These are phyloP conservation scores for Microbotryomycetes sp. DNA, from an alignment of 1,284 basidiomycete species.

Conservation along the genomic window DNA sequence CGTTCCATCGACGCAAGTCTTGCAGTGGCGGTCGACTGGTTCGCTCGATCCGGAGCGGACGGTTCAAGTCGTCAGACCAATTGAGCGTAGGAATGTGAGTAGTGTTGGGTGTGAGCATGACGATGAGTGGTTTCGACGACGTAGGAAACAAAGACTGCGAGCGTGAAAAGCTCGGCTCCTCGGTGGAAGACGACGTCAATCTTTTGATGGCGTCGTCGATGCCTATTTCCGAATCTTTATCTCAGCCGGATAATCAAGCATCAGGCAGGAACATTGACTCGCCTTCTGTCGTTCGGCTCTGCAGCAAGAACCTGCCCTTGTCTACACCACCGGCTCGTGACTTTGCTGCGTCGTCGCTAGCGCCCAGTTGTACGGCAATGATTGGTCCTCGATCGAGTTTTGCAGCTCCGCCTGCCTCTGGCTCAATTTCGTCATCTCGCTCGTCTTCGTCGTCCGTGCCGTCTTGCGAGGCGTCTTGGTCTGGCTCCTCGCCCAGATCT, in stretches of 20 bases:
- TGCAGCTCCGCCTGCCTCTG: neutral
- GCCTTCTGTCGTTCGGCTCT: neutral
- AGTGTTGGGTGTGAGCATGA: conserved; percentile 13
- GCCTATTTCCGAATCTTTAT: neutral
- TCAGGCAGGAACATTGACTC: neutral
- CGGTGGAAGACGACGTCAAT: conserved; percentile 13
- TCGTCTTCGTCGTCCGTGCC: neutral
- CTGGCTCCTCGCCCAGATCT: too few relatives aligned
- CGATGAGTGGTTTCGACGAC: conserved; percentile 6
- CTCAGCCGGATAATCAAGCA: neutral
- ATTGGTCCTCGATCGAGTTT: neutral
- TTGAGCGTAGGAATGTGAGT: neutral
- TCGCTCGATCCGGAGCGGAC: conserved; percentile 1
- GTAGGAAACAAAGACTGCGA: conserved; percentile 18
- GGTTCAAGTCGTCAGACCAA: neutral
- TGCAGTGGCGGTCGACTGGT: conserved; percentile 9
- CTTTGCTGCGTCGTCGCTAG: neutral
- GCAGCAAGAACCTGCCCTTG: neutral
- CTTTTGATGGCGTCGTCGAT: conserved; percentile 13
- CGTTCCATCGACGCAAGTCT: conserved; percentile 6
- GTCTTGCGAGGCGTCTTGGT: too few relatives aligned
- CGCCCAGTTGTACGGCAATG: neutral
- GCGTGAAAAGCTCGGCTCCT: conserved; percentile 22
- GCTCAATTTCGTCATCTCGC: neutral
- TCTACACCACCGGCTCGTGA: neutral